Evolutionary conservation across 1,284 basidiomycete species (phyloP).

Genomic region (Phellopilus nigrolimitatus): DNA sequence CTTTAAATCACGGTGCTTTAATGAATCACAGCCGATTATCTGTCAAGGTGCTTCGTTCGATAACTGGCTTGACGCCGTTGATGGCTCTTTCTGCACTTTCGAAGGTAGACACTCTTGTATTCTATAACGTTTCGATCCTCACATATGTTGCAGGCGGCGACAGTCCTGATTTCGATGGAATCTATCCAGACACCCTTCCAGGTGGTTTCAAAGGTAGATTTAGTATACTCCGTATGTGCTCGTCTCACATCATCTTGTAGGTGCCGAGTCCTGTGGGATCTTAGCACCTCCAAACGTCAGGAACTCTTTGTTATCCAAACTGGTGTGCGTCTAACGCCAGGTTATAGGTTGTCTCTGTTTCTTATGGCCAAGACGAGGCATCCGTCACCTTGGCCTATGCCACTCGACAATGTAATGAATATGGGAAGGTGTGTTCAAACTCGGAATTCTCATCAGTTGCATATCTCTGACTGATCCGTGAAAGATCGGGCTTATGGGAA

Average conservation of each 20-base stretch:
- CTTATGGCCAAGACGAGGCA: constrained; percentile 47
- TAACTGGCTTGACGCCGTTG: constrained; percentile 44
- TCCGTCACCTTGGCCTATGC: constrained; percentile 42
- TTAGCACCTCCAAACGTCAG: constrained; percentile 41
- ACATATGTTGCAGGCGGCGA: constrained; percentile 41
- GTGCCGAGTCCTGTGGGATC: constrained; percentile 46
- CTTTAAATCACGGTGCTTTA: neutral
- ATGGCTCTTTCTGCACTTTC: constrained; percentile 52
- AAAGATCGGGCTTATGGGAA: constrained; percentile 40
- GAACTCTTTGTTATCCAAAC: neutral
- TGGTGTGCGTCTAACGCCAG: neutral
- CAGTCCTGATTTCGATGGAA: constrained; percentile 33
- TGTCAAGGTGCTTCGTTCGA: constrained; percentile 40
- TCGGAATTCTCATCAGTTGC: neutral
- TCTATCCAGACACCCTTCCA: constrained; percentile 25
- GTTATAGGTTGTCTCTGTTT: constrained; percentile 40
- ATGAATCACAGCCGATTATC: neutral
- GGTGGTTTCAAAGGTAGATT: constrained; percentile 25
- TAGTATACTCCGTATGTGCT: neutral
- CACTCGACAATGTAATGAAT: constrained; percentile 51
- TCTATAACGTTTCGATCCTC: neutral
- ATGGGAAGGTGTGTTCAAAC: constrained; percentile 32
- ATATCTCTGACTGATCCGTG: neutral
- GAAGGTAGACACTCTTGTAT: constrained; percentile 30
- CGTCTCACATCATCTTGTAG: constrained; percentile 22